Evolutionary conservation across 805 yeast genomes (phyloP), one percentile per base, ranked within the genome.

Genomic region (Saccharomycopsis lassenensis): DNA sequence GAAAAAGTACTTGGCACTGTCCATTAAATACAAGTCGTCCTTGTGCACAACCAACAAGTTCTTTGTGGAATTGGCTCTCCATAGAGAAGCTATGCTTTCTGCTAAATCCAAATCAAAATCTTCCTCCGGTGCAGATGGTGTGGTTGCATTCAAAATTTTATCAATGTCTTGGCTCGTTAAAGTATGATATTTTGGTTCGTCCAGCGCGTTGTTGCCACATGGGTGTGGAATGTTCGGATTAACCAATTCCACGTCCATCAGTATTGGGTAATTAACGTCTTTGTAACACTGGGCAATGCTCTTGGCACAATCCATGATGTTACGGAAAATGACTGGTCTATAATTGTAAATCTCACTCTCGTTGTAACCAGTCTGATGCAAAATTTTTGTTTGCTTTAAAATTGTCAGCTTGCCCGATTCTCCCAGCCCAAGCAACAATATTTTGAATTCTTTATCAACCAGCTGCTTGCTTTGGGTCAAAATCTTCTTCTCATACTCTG

Each of bases 361-460:
- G 35, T 76, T 56, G 51, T 74, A 80, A 6, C 87, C 87, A 46
- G 73, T 65, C 51, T 77, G 81, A 51, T 80, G 84, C 33, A 79
- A 61, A 40, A 79, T 79, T 52, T 79, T 80, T 74, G 82, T 82
- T 55, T 81, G 93, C 54, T 80, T 82, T 36, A 82, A 71, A 36
- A 81, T 74, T 12, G 93, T 81, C 5, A 86, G 76, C 51, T 81
- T 82, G 4, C 93, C 93, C 43, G 77, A 67, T 51, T 81, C 93
- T 11, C 97, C 98, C 0, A 95, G 81, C 4, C 98, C 91, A 33
- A 81, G 58, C 23, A 87, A 62, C 24, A 87, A 62, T 31, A 87
- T 76, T 54, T 86, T 86, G 36, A 77, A 74, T 40, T 74, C 82
- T 43, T 67, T 60, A 4, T 47, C 32, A n/a, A n/a, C n/a, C n/a